These are phyloP conservation scores for Tetradesmus lagerheimii DNA, from an alignment of 139 green algal genomes.

Conservation along the genomic window DNA sequence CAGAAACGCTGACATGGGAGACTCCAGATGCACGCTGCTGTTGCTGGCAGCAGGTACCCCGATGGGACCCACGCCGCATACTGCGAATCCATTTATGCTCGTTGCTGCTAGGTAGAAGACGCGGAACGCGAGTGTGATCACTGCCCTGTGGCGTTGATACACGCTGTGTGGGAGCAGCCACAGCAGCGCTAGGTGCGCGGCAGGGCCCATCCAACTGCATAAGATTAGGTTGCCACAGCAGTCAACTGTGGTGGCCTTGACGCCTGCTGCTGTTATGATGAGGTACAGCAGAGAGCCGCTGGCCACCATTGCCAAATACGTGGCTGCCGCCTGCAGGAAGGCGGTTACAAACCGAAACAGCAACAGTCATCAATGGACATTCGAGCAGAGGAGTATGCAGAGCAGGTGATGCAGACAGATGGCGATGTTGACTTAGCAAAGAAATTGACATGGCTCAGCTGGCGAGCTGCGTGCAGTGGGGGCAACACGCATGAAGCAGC, in stretches of 20 bases:
- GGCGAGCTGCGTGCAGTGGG: no score
- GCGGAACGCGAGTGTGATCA: background rate
- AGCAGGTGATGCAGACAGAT: no score
- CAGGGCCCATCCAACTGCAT: slow-evolving; percentile 13
- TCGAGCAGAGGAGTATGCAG: no score
- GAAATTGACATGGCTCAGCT: no score
- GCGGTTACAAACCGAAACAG: background rate
- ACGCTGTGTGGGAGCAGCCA: background rate
- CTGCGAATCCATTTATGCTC: slow-evolving; percentile 6
- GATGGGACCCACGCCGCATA: background rate
- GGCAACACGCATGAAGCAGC: no score
- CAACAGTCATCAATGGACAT: background rate
- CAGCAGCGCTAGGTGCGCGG: background rate
- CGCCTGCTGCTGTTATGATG: background rate
- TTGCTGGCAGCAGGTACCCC: background rate
- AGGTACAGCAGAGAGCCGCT: slow-evolving; percentile 5
- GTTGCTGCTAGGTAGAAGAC: slow-evolving; percentile 8
- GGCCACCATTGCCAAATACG: slow-evolving; percentile 4
- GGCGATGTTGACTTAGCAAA: no score
- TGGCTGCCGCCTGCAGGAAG: slow-evolving; percentile 4
- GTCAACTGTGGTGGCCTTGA: background rate
- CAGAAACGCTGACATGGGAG: background rate
- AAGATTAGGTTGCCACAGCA: slow-evolving; percentile 11
- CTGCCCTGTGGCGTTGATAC: background rate
- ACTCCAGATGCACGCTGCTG: slow-evolving; percentile 11